phyloP scores from a whole-genome alignment of 371 early-diverging fungal genomes.

The Dentiscutata heterogama region DNA sequence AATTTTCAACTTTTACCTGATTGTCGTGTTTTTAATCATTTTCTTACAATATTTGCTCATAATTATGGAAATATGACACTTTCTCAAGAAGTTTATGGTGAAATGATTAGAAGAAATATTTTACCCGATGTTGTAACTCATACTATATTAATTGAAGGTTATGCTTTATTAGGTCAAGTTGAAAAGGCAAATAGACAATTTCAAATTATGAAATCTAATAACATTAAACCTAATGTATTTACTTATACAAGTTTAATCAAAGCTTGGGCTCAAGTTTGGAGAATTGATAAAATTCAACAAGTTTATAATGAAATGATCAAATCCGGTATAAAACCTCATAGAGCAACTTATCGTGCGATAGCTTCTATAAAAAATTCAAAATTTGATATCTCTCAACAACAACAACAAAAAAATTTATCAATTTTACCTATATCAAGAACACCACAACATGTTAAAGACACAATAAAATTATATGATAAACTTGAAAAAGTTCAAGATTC shows the following conservation, averaged over 20 bases:
- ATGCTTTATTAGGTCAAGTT: conserved; percentile 2
- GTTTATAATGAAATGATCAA: conserved; percentile 27
- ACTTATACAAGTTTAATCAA: conserved; percentile 32
- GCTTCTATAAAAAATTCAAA: conserved; percentile 1
- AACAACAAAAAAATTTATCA: not conserved
- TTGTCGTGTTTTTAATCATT: conserved; percentile 18
- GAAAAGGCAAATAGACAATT: conserved; percentile 4
- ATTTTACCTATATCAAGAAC: conserved; percentile 2
- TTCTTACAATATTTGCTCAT: conserved; percentile 32
- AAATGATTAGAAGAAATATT: conserved; percentile 13
- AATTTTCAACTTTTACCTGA: conserved; percentile 7
- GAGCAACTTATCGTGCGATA: conserved; percentile 10
- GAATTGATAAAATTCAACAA: not conserved
- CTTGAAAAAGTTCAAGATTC: not conserved
- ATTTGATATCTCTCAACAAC: not conserved
- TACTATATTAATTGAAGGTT: conserved; percentile 41
- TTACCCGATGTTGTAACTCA: conserved; percentile 27
- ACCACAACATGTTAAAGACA: not conserved
- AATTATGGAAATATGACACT: not conserved
- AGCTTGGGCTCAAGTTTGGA: conserved; percentile 21
- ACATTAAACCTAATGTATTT: conserved; percentile 25
- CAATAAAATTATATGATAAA: not conserved
- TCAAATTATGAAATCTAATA: conserved; percentile 10
- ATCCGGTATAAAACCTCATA: conserved; percentile 13
- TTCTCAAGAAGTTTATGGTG: conserved; percentile 15